phyloP scores from a whole-genome alignment of 805 yeast species.

The Ogataea henricii region DNA sequence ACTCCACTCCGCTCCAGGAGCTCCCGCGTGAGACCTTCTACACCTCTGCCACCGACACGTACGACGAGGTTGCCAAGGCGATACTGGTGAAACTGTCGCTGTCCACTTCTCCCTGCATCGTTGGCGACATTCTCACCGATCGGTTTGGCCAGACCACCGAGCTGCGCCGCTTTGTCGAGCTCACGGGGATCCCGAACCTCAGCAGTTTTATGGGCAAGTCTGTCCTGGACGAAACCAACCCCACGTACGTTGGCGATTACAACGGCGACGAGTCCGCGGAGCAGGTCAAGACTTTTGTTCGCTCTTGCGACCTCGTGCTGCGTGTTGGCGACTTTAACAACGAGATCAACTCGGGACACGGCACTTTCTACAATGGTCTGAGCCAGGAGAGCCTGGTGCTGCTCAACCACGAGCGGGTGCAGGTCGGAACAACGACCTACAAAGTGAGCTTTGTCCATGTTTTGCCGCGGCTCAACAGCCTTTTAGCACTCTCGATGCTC shows the following conservation, averaged over 20 bases:
- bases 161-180: constrained; percentile 51
- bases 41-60: background rate
- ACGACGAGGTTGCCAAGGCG: constrained; percentile 35
- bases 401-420: constrained; percentile 55
- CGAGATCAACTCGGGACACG: constrained; percentile 72
- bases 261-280: constrained; percentile 58
- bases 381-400: constrained; percentile 44
- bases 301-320: constrained; percentile 65
- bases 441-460: constrained; percentile 54
- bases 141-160: constrained; percentile 53
- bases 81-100: constrained; percentile 54
- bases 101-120: constrained; percentile 59
- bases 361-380: constrained; percentile 47
- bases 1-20: constrained; percentile 30
- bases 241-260: constrained; percentile 70
- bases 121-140: constrained; percentile 71
- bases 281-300: constrained; percentile 49
- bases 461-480: constrained; percentile 42
- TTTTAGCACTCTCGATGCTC: constrained; percentile 32
- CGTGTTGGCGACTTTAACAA: constrained; percentile 68
- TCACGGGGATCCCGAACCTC: constrained; percentile 55
- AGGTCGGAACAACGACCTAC: constrained; percentile 43
- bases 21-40: background rate
- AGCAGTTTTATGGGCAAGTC: constrained; percentile 73
- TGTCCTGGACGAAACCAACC: constrained; percentile 66